phyloP scores from a whole-genome alignment of 805 yeast species.

The Pichia eremophila region DNA sequence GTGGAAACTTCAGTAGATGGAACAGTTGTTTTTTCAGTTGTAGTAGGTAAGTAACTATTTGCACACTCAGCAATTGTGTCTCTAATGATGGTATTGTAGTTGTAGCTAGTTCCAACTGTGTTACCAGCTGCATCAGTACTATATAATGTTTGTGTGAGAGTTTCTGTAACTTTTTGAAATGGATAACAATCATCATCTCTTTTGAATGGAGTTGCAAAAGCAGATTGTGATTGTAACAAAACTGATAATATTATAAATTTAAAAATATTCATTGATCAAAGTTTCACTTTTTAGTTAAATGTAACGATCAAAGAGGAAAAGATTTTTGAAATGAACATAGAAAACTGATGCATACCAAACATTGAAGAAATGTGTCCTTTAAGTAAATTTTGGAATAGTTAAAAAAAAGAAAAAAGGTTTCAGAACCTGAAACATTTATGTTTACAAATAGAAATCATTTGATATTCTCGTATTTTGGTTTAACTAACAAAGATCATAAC shows the following conservation, averaged over 20 bases:
- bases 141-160: not conserved
- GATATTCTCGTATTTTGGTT: too few species aligned
- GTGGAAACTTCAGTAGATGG: slow-evolving; percentile 6
- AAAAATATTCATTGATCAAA: not conserved
- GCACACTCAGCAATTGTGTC: not conserved
- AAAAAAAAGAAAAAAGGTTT: not conserved
- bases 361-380: not conserved
- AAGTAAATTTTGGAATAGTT: not conserved
- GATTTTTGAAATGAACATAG: not conserved
- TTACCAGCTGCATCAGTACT: not conserved
- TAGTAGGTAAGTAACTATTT: not conserved
- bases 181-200: not conserved
- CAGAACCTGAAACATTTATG: not conserved
- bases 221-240: not conserved
- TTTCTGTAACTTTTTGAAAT: not conserved
- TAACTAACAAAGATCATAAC: not conserved
- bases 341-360: not conserved
- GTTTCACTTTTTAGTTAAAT: not conserved
- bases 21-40: not conserved
- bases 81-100: not conserved
- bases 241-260: not conserved
- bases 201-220: not conserved
- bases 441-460: too few species aligned
- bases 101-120: too few species aligned
- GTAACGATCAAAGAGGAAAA: not conserved